Percentiles rank a stretch among this genome's conserved stretches.
Evolutionary conservation across 148 eudicot genomes (phyloP).

Genomic region (Chenopodium suecicum): DNA sequence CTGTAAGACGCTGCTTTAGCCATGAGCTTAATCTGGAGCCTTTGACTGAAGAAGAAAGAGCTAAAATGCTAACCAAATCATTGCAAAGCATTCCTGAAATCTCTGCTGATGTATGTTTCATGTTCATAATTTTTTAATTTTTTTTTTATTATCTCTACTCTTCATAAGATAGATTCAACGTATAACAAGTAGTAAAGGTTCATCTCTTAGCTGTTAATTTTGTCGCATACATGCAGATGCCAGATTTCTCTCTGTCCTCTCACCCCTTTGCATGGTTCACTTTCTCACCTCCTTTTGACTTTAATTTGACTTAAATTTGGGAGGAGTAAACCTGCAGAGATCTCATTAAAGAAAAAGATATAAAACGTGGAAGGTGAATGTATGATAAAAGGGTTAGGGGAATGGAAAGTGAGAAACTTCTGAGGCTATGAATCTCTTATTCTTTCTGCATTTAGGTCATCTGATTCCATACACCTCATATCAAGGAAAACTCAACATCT

Average conservation of each 20-base stretch:
- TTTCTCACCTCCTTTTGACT: background rate
- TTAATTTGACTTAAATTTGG: background rate
- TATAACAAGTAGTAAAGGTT: slow-evolving; percentile 1
- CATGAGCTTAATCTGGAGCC: slow-evolving; percentile 86
- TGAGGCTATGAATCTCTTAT: background rate
- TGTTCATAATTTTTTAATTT: background rate
- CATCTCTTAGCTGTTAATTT: slow-evolving; percentile 10
- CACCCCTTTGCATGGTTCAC: background rate
- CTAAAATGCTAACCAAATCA: slow-evolving; percentile 61
- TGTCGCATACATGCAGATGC: background rate
- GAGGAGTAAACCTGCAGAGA: background rate
- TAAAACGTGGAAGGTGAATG: background rate
- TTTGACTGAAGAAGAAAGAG: slow-evolving; percentile 84
- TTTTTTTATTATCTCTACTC: background rate
- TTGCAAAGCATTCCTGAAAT: slow-evolving; percentile 53
- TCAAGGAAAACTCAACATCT: background rate
- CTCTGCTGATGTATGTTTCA: slow-evolving; percentile 62
- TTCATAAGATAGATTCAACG: background rate
- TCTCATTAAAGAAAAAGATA: background rate
- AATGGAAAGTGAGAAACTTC: background rate
- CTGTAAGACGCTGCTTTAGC: slow-evolving; percentile 90
- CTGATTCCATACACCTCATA: background rate
- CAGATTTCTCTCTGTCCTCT: background rate
- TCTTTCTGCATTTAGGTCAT: background rate
- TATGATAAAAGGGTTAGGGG: background rate